phyloP scores from a whole-genome alignment of 2,329 filamentous ascomycete species.

The Botrytis cinerea region DNA sequence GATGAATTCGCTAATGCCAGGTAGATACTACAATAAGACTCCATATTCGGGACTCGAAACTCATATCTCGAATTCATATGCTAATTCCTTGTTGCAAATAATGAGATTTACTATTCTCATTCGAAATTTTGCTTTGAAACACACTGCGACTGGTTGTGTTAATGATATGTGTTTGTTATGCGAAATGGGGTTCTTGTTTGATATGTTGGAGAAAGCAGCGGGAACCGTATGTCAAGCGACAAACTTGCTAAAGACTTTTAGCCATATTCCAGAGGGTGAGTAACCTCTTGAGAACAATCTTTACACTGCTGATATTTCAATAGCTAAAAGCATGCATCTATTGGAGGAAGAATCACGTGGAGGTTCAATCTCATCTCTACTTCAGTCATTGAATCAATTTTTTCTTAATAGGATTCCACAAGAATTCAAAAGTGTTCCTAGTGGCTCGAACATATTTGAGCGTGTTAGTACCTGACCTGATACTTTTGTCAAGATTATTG shows the following conservation, averaged over 20 bases:
- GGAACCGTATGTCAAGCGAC: constrained; percentile 95
- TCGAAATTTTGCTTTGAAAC: constrained; percentile 83
- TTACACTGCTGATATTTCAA: constrained; percentile 30
- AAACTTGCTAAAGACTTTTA: constrained; percentile 88
- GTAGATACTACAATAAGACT: constrained; percentile 91
- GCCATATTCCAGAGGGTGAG: constrained; percentile 73
- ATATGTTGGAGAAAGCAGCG: constrained; percentile 96
- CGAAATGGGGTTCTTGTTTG: constrained; percentile 92
- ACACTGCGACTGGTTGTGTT: constrained; percentile 82
- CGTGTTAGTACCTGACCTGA: constrained; percentile 50
- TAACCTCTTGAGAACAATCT: not conserved
- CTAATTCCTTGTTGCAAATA: constrained; percentile 87
- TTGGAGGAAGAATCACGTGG: constrained; percentile 81
- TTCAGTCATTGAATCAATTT: constrained; percentile 85
- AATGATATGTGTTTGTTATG: constrained; percentile 85
- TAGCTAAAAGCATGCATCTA: constrained; percentile 72
- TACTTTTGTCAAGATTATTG: constrained; percentile 18
- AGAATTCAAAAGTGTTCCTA: constrained; percentile 71
- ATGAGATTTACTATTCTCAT: constrained; percentile 87
- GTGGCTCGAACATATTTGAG: constrained; percentile 66
- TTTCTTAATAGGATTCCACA: constrained; percentile 77
- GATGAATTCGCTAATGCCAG: constrained; percentile 28
- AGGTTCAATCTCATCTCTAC: constrained; percentile 73
- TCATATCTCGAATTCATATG: constrained; percentile 95
- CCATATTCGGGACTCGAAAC: constrained; percentile 89